Base-by-base conservation (phyloP, 306 rosid species). In the Cyamopsis tetragonoloba region DNA sequence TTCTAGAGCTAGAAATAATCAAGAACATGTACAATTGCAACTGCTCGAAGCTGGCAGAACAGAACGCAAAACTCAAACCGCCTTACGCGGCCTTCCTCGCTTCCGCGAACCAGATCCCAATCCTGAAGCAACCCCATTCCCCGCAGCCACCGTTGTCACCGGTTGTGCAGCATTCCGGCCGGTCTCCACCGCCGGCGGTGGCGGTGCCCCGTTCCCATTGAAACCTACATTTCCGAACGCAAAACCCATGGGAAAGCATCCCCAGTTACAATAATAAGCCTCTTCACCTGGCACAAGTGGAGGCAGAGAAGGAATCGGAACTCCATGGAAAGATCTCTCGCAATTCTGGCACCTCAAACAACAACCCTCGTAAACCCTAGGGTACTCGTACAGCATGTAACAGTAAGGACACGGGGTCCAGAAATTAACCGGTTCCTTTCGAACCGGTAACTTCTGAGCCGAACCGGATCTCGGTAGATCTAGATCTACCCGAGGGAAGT, bases 371-470 rank as follows among this genome's bases (percentile, higher is more conserved):
- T 85, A 95, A 58, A 79, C 85, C 79, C 80, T 71, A 26, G 87
- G 84, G 57, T 86, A 95, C 82, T 93, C 96, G 34, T 77, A 93
- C 77, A 93, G 13, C 3, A 62, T 60, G 46, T 78, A 93, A 54
- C 99, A 93, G 79, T 93, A 93, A 0, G 99, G 97, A 14, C 99
- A 95, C n/a, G 89, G 84, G 12, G 97, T 95, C 99, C 99, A 95
- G 79, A 95, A 93, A 19, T 71, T 87, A 51, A 48, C 56, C 37
- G 82, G 11, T 11, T 20, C n/a, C n/a, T 28, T 83, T 72, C 69
- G 85, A 5, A 86, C 88, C 2, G 92, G 85, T 51, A 80, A 57
- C 62, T 86, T 82, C 47, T 76, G 77, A 5, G 30, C 65, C 70
- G 39, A 20, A 28, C 17, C 47, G 47, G 77, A 37, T 2, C n/a